Conservation (phyloP, 1,284 basidiomycete species). For the Trametes pubescens region DNA sequence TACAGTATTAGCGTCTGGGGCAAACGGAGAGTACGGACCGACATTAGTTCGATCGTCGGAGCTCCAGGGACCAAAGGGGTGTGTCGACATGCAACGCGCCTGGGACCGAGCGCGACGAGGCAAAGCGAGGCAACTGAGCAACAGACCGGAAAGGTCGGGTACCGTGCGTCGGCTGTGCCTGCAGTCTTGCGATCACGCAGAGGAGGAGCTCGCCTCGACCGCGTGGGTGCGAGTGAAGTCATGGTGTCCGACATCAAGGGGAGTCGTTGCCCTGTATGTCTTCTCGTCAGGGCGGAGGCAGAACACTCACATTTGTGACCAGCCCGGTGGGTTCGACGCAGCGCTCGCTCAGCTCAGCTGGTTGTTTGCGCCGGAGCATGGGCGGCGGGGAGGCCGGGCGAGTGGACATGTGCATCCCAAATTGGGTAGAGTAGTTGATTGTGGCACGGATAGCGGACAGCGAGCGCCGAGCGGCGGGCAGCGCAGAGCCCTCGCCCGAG, state of each 20-base stretch:
- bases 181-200: neutral
- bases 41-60: neutral
- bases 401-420: neutral
- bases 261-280: neutral
- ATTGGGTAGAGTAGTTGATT: slow-evolving; percentile 24
- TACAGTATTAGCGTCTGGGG: slow-evolving; percentile 11
- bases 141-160: slow-evolving; percentile 4
- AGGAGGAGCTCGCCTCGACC: neutral
- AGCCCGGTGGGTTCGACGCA: neutral
- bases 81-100: slow-evolving; percentile 3
- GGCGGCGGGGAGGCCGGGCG: neutral
- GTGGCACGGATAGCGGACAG: slow-evolving; percentile 27
- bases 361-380: slow-evolving; percentile 1
- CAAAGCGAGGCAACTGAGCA: neutral
- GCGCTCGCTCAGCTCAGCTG: neutral
- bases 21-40: slow-evolving; percentile 1
- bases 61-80: neutral
- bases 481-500: slow-evolving; percentile 14
- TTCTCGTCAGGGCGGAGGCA: slow-evolving; percentile 7
- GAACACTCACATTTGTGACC: neutral
- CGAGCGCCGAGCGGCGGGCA: slow-evolving; percentile 13
- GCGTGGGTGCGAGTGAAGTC: neutral
- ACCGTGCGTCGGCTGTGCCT: slow-evolving; percentile 7
- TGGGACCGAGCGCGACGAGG: neutral
- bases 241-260: neutral